Evolutionary conservation across 1,284 basidiomycete species (phyloP).

Genomic region (Trichosporon ovoides): DNA sequence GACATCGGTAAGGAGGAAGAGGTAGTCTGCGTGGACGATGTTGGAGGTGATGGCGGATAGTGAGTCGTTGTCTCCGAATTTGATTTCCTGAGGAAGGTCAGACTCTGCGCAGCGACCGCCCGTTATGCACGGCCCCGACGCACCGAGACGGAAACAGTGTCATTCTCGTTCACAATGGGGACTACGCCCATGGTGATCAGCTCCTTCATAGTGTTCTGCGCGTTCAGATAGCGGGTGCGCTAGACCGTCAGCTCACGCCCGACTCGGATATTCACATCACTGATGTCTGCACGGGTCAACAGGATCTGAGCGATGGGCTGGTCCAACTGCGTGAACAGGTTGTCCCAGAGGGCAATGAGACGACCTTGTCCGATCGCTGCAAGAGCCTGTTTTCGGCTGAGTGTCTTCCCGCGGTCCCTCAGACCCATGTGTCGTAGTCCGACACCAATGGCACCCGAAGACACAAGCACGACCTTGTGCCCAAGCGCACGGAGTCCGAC

Average conservation of each 20-base stretch:
- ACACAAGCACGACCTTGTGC: conserved; percentile 91
- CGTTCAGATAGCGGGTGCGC: conserved; percentile 89
- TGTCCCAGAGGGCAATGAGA: conserved; percentile 94
- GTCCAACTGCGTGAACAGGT: conserved; percentile 84
- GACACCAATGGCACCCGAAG: conserved; percentile 92
- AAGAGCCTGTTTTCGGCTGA: conserved; percentile 91
- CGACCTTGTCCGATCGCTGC: conserved; percentile 95
- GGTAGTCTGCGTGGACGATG: conserved; percentile 95
- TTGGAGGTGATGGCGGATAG: conserved; percentile 93
- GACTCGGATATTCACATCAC: conserved; percentile 65
- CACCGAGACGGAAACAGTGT: conserved; percentile 90
- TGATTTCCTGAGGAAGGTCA: conserved; percentile 70
- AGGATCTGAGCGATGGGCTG: conserved; percentile 95
- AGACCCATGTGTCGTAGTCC: conserved; percentile 88
- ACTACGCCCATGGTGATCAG: conserved; percentile 83
- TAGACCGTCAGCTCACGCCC: conserved; percentile 40
- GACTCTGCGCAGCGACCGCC: not conserved
- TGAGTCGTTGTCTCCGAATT: conserved; percentile 99
- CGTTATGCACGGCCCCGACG: conserved; percentile 40
- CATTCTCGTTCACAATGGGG: conserved; percentile 94
- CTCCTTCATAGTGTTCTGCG: conserved; percentile 86
- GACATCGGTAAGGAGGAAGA: conserved; percentile 95
- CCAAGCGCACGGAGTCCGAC: conserved; percentile 70
- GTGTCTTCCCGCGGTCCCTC: conserved; percentile 68
- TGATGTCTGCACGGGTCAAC: conserved; percentile 90